Base-by-base conservation (phyloP, 176 grass and related monocot genomes). In the Oryza rufipogon region DNA sequence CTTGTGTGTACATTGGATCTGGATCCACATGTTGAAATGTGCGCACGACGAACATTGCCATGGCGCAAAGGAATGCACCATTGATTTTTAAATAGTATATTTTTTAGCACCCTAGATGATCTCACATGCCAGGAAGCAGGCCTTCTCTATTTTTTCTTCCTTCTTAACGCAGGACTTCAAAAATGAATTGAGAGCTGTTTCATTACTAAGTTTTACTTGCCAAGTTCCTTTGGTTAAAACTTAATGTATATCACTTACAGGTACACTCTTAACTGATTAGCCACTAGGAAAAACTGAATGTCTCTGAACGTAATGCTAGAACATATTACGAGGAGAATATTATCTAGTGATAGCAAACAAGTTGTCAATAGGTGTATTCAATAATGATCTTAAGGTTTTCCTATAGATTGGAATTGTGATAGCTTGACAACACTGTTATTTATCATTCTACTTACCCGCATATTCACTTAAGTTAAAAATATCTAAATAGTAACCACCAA, bases 201-300 rank as follows among this genome's bases (percentile, higher is more conserved):
- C 44, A 49, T 69, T 47, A 60, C 19, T 60, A 60, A 60, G 56
- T 60, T 8, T 20, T 60, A 80, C 46, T 38, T 80, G 46, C 46
- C 20, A 68, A 33, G 17, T 80, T 36, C 13, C 17, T 84, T 54
- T 68, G 36, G 12, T 39, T 70, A 84, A 84, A 36, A 48, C 56
- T 22, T 60, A 60, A 60, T 7, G 7, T 11, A 22, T 74, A 30
- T 49, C 41, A 8, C 28, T 22, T 73, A 23, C 30, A 41, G 45
- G 4, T 80, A 20, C 11, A 38, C 17, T n/a, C 13, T 15, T 67
- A 58, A 14, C 61, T 71, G n/a, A 58, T 34, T 80, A 64, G 23
- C 58, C 19, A 49, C 19, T 65, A 71, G 12, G 19, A 51, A 54
- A 16, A 19, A 66, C 5, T 66, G n/a, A 65, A 54, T 39, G 5